These are phyloP conservation scores for Penstemon eatonii DNA, from an alignment of 257 asterid species.

Conservation along the genomic window DNA sequence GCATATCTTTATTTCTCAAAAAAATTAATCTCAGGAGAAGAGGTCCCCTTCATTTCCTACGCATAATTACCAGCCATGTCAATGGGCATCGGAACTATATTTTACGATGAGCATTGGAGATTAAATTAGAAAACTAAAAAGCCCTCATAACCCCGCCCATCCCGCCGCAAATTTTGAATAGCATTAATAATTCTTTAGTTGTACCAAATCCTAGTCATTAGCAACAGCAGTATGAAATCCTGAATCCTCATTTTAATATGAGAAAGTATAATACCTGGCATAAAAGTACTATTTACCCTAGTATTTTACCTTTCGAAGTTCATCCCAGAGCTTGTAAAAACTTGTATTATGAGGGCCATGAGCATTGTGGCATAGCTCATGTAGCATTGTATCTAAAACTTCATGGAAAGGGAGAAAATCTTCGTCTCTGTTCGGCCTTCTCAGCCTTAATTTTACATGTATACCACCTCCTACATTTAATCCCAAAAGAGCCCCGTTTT, in stretches of 20 bases:
- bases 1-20: background rate
- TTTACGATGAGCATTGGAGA: background rate
- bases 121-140: background rate
- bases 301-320: constrained; percentile 67
- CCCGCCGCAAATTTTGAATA: background rate
- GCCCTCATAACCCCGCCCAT: background rate
- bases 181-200: background rate
- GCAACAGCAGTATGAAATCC: background rate
- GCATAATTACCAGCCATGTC: background rate
- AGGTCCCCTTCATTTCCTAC: background rate
- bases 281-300: background rate
- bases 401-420: constrained; percentile 68
- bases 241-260: background rate
- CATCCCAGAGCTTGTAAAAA: constrained; percentile 96
- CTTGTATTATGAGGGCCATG: constrained; percentile 87
- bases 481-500: constrained; percentile 57
- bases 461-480: constrained; percentile 80
- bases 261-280: background rate
- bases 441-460: constrained; percentile 79
- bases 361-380: constrained; percentile 86
- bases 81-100: background rate
- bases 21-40: background rate
- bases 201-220: background rate
- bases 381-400: constrained; percentile 94
- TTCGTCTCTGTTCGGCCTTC: constrained; percentile 68